Conservation (phyloP, 1,139 yeast species). For the Arxiozyma slooffiae region DNA sequence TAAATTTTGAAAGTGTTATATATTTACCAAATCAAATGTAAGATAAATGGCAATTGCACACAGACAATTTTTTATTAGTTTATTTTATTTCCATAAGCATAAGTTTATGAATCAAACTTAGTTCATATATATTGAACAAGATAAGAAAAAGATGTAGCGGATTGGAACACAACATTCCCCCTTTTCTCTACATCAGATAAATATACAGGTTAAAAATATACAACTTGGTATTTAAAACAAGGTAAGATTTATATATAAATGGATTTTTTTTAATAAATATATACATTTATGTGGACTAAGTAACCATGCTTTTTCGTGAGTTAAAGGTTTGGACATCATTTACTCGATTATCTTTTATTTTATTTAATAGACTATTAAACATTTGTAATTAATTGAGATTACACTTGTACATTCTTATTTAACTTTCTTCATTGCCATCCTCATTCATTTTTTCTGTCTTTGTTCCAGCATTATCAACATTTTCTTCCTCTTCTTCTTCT, state of each 20-base stretch:
- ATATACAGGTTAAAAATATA: too few species aligned
- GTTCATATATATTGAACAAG: not conserved
- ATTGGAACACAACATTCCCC: not conserved
- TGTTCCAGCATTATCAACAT: conserved; percentile 1
- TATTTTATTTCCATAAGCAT: not conserved
- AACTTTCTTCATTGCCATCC: not conserved
- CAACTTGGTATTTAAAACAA: too few species aligned
- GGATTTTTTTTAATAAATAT: too few species aligned
- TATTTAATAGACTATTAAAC: too few species aligned
- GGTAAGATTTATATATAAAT: not conserved
- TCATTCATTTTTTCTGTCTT: conserved; percentile 1
- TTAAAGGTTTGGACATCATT: not conserved
- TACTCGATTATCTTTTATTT: not conserved
- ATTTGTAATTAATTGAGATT: too few species aligned
- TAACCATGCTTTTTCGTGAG: not conserved
- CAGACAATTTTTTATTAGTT: not conserved
- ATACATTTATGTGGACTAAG: too few species aligned
- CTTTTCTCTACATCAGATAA: not conserved
- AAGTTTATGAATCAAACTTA: not conserved
- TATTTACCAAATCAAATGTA: not conserved
- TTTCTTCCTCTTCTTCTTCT: conserved; percentile 25
- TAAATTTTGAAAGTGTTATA: not conserved
- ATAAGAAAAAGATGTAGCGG: not conserved
- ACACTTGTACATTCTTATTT: too few species aligned
- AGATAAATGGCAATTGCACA: too few species aligned